Base-by-base conservation (phyloP, 164 flowering plant genomes). In the Platanus orientalis region DNA sequence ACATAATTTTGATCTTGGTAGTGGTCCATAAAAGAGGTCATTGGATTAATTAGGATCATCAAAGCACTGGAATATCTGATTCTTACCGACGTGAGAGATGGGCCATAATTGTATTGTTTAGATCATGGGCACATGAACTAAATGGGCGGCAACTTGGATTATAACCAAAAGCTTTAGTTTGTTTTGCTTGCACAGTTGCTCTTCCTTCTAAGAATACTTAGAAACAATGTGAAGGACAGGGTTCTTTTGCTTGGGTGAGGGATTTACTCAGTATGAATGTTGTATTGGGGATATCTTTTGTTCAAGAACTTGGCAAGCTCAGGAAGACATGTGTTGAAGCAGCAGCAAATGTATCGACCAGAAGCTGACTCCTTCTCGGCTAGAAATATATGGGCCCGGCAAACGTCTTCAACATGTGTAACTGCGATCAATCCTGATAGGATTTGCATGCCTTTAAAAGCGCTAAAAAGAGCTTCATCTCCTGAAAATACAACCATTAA, bases 341-440 rank as follows among this genome's bases (percentile, higher is more conserved):
- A 70, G 67, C 78, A 78, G 79, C 90, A 84, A 9, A 84, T 84
- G 76, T 90, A 90, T 16, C 97, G 83, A 11, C 92, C 97, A 12
- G 87, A 79, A 54, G 92, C 94, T 34, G 85, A 73, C 68, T 81
- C 83, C 57, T 81, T 81, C 82, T 86, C 92, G 0, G 89, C 90
- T 23, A 90, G 23, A 65, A 83, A 88, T 17, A 88, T 61, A 28
- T 88, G 97, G 9, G 97, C 90, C 0, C 78, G 68, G 42, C 85
- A 79, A 14, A 86, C 86, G 66, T 90, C 97, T 48, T 88, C 86
- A 1, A 90, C 85, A 40, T 90, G 97, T 6, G 79, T 23, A 0
- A 83, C 57, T 7, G 92, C 80, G 69, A 88, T 81, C 0, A 90
- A 84, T 11, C 97, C 97, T n/a, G 87, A 78, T 26, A 83, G 65